phyloP scores from a whole-genome alignment of 2,329 filamentous ascomycete genomes.

The Aurifilum marmelostoma region DNA sequence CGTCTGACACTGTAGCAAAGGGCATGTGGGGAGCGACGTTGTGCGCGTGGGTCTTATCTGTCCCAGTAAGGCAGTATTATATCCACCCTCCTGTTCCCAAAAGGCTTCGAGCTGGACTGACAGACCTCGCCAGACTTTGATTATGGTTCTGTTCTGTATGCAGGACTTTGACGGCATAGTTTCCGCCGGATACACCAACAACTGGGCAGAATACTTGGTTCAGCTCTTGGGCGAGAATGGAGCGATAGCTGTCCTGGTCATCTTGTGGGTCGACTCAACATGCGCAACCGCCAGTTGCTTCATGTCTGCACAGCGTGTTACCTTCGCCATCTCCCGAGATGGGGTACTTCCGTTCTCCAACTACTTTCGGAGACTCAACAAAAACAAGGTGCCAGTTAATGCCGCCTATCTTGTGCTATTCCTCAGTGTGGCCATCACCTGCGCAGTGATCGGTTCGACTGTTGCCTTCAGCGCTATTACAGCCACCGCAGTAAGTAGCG shows the following conservation, averaged over 20 bases:
- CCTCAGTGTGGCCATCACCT: slow-evolving; percentile 40
- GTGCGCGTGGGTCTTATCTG: slow-evolving; percentile 41
- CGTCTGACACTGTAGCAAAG: slow-evolving; percentile 41
- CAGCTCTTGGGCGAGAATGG: slow-evolving; percentile 41
- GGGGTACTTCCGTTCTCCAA: slow-evolving; percentile 42
- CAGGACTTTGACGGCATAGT: slow-evolving; percentile 45
- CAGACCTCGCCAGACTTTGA: slow-evolving; percentile 34
- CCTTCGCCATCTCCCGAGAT: slow-evolving; percentile 45
- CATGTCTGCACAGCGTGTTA: slow-evolving; percentile 45
- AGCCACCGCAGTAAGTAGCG: slow-evolving; percentile 35
- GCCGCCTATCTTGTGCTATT: slow-evolving; percentile 40
- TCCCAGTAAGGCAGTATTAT: slow-evolving; percentile 34
- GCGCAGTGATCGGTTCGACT: slow-evolving; percentile 41
- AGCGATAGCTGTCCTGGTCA: slow-evolving; percentile 40
- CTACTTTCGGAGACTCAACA: slow-evolving; percentile 40
- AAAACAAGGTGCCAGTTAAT: slow-evolving; percentile 41
- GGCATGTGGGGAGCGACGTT: slow-evolving; percentile 44
- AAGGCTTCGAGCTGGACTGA: background rate
- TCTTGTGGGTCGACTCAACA: slow-evolving; percentile 44
- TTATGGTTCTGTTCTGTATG: slow-evolving; percentile 45
- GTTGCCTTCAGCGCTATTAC: slow-evolving; percentile 45
- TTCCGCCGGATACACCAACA: slow-evolving; percentile 41
- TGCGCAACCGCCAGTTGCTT: slow-evolving; percentile 43
- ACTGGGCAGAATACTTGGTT: slow-evolving; percentile 45
- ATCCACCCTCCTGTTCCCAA: too few species aligned